Evolutionary conservation across 148 eudicot genomes (phyloP), one percentile per base, ranked within the genome.

Genomic region (Oxyria digyna): DNA sequence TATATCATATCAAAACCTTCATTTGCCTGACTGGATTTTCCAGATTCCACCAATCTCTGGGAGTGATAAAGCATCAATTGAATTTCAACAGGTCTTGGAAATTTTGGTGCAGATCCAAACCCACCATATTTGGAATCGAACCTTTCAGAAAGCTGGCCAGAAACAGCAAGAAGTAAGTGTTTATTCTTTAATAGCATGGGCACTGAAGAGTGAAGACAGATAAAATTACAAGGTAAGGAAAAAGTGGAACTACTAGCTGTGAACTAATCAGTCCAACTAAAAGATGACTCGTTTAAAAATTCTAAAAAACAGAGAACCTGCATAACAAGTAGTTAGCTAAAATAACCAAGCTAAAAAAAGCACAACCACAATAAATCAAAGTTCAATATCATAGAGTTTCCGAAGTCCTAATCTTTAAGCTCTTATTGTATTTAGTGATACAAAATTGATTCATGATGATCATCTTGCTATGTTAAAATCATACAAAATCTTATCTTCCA

Each of bases 31-130:
- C 71, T 72, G 8, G 72, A 35, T 65, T 83, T 86, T 50, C 82
- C 84, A 71, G 69, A 65, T 65, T 82, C 89, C 73, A 74, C 78
- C 72, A 82, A 66, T 74, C 80, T 89, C 76, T 85, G 88, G 67
- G 87, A 80, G 23, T 83, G 79, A 77, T 93, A 86, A 24, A 89
- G 88, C 95, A 93, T 86, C 55, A 86, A 63, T 42, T 93, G 95
- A 69, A 83, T 78, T 77, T 93, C 98, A 41, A 90, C 96, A 0
- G 96, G 98, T 70, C 98, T 82, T 24, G 98, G 98, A 43, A 93
- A 93, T 81, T 93, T 93, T 13, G 98, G 98, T 32, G 91, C 85
- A 76, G 98, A 80, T 41, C 95, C 91, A 76, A 89, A 93, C 38
- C 98, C 98, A 69, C 98, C 98, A 68, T 74, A 81, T 67, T 79